These are phyloP conservation scores for Kodamaea anthophila DNA, from an alignment of 1,139 yeast species.

Conservation along the genomic window DNA sequence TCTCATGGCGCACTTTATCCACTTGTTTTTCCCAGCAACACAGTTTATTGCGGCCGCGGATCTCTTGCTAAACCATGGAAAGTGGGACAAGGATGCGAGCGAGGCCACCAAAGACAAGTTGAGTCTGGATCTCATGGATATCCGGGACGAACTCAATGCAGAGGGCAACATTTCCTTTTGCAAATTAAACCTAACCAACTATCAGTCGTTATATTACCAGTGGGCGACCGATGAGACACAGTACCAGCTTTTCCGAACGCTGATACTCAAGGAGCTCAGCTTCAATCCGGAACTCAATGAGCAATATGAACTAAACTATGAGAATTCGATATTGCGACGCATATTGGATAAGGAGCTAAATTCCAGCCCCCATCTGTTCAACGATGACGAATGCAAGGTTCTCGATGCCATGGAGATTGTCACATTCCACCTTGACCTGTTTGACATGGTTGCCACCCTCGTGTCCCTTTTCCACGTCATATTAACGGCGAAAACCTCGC, in stretches of 20 bases:
- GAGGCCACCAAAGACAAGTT: conserved; percentile 3
- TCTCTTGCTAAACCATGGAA: conserved; percentile 5
- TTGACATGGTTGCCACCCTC: conserved; percentile 5
- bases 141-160: conserved; percentile 7
- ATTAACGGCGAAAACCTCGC: conserved; percentile 1
- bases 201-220: conserved; percentile 7
- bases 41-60: conserved; percentile 5
- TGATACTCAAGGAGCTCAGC: conserved; percentile 12
- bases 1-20: conserved; percentile 8
- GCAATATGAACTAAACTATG: conserved; percentile 12
- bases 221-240: conserved; percentile 5
- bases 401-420: conserved; percentile 16
- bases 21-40: conserved; percentile 8
- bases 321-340: conserved; percentile 12
- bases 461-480: conserved; percentile 5
- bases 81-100: conserved; percentile 4
- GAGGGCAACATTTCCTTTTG: conserved; percentile 8
- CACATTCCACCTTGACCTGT: conserved; percentile 14
- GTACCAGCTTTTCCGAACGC: conserved; percentile 8
- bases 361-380: conserved; percentile 13
- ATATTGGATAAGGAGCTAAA: conserved; percentile 13
- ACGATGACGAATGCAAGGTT: conserved; percentile 13
- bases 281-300: conserved; percentile 11
- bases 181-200: conserved; percentile 8
- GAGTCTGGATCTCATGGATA: conserved; percentile 6